phyloP scores from a whole-genome alignment of 345 rosid species.

The Sisymbrium altissimum region DNA sequence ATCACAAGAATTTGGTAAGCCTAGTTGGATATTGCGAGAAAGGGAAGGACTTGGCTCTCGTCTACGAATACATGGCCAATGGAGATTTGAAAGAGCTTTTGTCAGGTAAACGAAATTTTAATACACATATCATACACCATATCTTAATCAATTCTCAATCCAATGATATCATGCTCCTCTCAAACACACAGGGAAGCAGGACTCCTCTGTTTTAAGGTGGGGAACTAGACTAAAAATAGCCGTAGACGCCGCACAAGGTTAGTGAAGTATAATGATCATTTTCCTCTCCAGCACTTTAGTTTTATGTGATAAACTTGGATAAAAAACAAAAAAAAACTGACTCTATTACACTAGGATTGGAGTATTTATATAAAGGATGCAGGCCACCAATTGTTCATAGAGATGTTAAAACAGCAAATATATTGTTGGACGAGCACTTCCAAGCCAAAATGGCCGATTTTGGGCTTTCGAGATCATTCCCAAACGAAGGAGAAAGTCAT shows the following conservation, averaged over 20 bases:
- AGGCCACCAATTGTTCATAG: neutral
- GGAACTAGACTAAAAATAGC: constrained; percentile 5
- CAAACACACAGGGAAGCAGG: neutral
- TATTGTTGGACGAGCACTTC: constrained; percentile 32
- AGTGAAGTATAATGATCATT: neutral
- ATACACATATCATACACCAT: neutral
- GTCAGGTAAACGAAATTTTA: neutral
- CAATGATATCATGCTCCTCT: neutral
- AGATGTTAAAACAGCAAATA: constrained; percentile 39
- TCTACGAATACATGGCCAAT: constrained; percentile 54
- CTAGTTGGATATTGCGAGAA: constrained; percentile 51
- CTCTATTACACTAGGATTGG: neutral
- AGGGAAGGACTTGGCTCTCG: constrained; percentile 34
- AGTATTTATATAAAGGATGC: constrained; percentile 1
- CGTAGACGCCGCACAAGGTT: neutral
- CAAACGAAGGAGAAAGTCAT: constrained; percentile 31
- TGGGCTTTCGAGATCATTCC: constrained; percentile 37
- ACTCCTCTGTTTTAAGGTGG: neutral
- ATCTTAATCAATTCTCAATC: neutral
- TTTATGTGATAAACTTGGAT: neutral
- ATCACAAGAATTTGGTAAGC: constrained; percentile 29
- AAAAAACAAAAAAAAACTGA: neutral
- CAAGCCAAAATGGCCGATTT: constrained; percentile 45
- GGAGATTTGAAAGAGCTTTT: constrained; percentile 33
- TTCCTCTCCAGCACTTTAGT: neutral